Percentiles rank a stretch among this genome's conserved stretches.
Conservation (phyloP, 2,329 filamentous ascomycete genomes). For the Hypoxylon sp. region DNA sequence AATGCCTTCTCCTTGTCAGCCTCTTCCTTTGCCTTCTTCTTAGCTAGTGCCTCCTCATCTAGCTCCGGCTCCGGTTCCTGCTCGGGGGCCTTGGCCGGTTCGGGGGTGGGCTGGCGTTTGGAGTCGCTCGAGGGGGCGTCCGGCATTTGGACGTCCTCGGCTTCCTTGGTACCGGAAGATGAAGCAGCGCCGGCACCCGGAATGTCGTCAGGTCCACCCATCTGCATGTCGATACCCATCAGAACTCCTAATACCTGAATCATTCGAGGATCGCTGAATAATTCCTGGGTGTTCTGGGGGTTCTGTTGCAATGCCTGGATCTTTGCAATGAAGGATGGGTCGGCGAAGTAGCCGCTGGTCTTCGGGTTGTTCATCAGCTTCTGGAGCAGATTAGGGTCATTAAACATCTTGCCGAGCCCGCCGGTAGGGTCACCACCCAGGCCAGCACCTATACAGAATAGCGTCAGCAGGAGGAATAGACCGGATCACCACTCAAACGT, state of each 20-base stretch:
- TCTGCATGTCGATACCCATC: conserved; percentile 92
- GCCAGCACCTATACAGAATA: conserved; percentile 52
- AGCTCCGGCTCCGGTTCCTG: conserved; percentile 74
- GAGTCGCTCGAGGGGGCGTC: conserved; percentile 65
- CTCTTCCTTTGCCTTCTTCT: conserved; percentile 90
- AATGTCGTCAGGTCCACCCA: conserved; percentile 58
- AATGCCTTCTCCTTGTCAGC: conserved; percentile 95
- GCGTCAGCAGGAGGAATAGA: conserved; percentile 17
- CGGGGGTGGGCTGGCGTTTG: conserved; percentile 66
- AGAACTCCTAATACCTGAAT: conserved; percentile 93
- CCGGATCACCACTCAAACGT: conserved; percentile 22
- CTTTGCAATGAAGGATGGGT: conserved; percentile 90
- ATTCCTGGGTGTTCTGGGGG: conserved; percentile 80
- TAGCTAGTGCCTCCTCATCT: conserved; percentile 85
- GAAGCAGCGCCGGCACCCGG: conserved; percentile 50
- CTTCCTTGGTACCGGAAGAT: conserved; percentile 56
- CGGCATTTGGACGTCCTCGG: conserved; percentile 81
- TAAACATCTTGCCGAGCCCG: conserved; percentile 93
- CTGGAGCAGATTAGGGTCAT: conserved; percentile 86
- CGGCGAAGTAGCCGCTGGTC: conserved; percentile 83
- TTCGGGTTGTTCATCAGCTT: conserved; percentile 97
- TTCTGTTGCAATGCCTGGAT: conserved; percentile 84
- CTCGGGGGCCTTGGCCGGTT: conserved; percentile 58
- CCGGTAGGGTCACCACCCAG: conserved; percentile 74
- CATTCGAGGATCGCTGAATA: conserved; percentile 92